Conservation (phyloP, 2,329 filamentous ascomycete species). For the Fusarium verrucosum region DNA sequence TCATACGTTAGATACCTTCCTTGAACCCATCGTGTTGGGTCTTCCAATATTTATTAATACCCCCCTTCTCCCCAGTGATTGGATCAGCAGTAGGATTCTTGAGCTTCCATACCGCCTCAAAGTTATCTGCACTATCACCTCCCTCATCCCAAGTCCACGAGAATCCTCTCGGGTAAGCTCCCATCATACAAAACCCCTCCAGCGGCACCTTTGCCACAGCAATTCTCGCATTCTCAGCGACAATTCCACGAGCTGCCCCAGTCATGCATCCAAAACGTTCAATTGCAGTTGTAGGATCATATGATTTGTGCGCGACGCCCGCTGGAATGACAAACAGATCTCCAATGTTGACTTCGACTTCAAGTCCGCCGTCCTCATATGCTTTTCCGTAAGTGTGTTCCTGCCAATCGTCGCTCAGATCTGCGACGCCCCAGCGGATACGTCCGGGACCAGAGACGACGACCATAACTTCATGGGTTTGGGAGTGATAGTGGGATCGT, state of each 20-base stretch:
- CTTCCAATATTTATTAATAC: slow-evolving; percentile 7
- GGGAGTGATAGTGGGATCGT: slow-evolving; percentile 18
- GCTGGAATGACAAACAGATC: slow-evolving; percentile 16
- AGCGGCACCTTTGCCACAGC: not conserved
- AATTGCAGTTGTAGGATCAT: not conserved
- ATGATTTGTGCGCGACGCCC: slow-evolving; percentile 11
- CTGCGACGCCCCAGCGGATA: slow-evolving; percentile 16
- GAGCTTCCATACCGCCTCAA: not conserved
- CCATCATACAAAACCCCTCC: slow-evolving; percentile 21
- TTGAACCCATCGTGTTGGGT: fast-evolving
- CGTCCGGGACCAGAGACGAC: slow-evolving; percentile 5
- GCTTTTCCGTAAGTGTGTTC: slow-evolving; percentile 11
- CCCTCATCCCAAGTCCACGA: slow-evolving; percentile 24
- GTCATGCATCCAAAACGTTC: slow-evolving; percentile 10
- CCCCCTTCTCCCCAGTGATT: not conserved
- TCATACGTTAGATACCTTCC: fast-evolving
- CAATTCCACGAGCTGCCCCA: slow-evolving; percentile 4
- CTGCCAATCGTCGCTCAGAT: slow-evolving; percentile 2
- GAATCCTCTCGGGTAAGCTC: slow-evolving; percentile 2
- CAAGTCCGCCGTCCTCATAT: slow-evolving; percentile 3
- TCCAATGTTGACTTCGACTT: slow-evolving; percentile 10
- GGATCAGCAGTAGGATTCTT: slow-evolving; percentile 2
- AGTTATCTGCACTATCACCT: slow-evolving; percentile 2
- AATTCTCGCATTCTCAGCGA: not conserved
- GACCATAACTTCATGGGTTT: slow-evolving; percentile 8